Evolutionary conservation across 257 asterid genomes (phyloP), one percentile per base, ranked within the genome.

Genomic region (Nicotiana undulata): DNA sequence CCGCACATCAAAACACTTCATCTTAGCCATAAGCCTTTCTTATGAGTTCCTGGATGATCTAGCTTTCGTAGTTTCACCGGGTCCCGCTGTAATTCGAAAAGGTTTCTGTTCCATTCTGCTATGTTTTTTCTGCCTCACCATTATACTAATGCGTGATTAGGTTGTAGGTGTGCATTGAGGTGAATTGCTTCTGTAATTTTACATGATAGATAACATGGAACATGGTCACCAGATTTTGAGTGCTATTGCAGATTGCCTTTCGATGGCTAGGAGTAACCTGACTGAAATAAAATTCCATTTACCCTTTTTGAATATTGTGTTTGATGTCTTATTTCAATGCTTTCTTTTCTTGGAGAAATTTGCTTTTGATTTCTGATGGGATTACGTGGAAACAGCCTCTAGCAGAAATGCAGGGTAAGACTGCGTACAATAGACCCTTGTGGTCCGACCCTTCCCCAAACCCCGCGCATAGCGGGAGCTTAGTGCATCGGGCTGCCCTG

Each of bases 11-110:
- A 46, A 75, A 79, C 72, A 79, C 80, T 79, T 86, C 84, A 31
- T 53, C 90, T 13, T 58, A 49, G 28, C 88, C 83, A 40, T 28
- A 87, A 85, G 34, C 83, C 88, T 40, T 81, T 87, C 83, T 76
- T 83, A 31, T 87, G 84, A 83, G 34, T 37, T 24, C 79, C 75
- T 63, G 52, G 65, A 75, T 79, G 72, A 76, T 72, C 80, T 77
- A 65, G 32, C 82, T 74, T 67, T 67, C 63, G 75, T 83, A 77
- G 76, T 61, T 75, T 82, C 67, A 75, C 75, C 83, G 58, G 72
- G 53, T 56, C 78, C 37, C 29, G 17, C 64, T 80, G 85, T 80
- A 78, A 77, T 49, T 77, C 9, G 77, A 76, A 63, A 74, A 75
- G 80, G 83, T 58, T 22, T 83, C 58, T 83, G 65, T 79, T n/a